These are phyloP conservation scores for Biscogniauxia marginata DNA, from an alignment of 2,329 filamentous ascomycete species.

Conservation along the genomic window DNA sequence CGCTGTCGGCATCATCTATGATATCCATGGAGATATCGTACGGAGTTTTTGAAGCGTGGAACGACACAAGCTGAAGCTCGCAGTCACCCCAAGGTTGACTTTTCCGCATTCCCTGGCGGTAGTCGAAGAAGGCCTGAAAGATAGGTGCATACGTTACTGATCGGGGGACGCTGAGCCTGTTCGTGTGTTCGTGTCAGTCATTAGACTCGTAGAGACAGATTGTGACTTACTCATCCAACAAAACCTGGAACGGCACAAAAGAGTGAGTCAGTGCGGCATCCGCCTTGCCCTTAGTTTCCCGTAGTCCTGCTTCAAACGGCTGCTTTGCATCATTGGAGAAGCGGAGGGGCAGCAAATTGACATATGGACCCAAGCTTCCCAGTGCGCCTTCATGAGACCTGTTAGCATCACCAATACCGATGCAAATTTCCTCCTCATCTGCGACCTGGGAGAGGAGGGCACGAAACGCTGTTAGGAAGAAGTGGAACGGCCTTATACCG, in stretches of 20 bases:
- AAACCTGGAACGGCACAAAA: slow-evolving; percentile 42
- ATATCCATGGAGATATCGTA: slow-evolving; percentile 19
- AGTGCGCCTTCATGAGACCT: slow-evolving; percentile 26
- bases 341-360: slow-evolving; percentile 39
- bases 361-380: slow-evolving; percentile 35
- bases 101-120: slow-evolving; percentile 35
- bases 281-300: background rate
- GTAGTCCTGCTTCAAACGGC: background rate
- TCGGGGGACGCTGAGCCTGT: slow-evolving; percentile 33
- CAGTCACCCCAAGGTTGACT: slow-evolving; percentile 18
- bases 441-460: slow-evolving; percentile 29
- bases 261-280: slow-evolving; percentile 37
- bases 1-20: background rate
- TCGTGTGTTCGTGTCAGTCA: background rate
- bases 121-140: slow-evolving; percentile 49
- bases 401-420: slow-evolving; percentile 41
- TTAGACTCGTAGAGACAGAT: slow-evolving; percentile 15
- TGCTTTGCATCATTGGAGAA: background rate
- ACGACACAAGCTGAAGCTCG: no score
- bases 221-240: slow-evolving; percentile 43
- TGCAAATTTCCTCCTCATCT: slow-evolving; percentile 33
- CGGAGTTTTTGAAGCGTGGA: slow-evolving; percentile 13
- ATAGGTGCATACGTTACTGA: slow-evolving; percentile 35
- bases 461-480: slow-evolving; percentile 36
- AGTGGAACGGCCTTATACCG: slow-evolving; percentile 30